phyloP scores from a whole-genome alignment of 1,284 basidiomycete genomes.

The Wallemia mellicola region DNA sequence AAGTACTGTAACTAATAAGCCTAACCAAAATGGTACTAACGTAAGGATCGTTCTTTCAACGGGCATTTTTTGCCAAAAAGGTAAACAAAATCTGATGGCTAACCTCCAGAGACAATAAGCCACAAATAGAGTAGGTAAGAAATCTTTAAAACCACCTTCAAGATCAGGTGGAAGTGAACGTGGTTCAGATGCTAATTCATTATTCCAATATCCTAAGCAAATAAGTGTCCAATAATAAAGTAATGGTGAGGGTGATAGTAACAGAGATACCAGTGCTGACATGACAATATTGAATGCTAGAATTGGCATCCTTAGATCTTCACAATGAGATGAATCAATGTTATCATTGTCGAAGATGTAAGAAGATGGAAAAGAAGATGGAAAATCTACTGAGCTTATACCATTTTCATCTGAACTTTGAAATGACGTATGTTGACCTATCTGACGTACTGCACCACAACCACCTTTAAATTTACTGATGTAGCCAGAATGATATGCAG shows the following conservation, averaged over 20 bases:
- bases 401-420: slow-evolving; percentile 29
- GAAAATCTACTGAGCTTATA: slow-evolving; percentile 38
- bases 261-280: slow-evolving; percentile 32
- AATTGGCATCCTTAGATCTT: slow-evolving; percentile 34
- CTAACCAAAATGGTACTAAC: slow-evolving; percentile 51
- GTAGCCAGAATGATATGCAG: slow-evolving; percentile 52
- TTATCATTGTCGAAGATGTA: slow-evolving; percentile 15
- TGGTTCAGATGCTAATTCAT: slow-evolving; percentile 48
- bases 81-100: slow-evolving; percentile 41
- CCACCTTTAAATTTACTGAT: slow-evolving; percentile 36
- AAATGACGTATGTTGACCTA: slow-evolving; percentile 41
- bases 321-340: slow-evolving; percentile 25
- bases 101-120: slow-evolving; percentile 50
- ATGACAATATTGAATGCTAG: slow-evolving; percentile 39
- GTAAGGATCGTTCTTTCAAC: slow-evolving; percentile 45
- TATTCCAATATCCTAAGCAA: slow-evolving; percentile 51
- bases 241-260: slow-evolving; percentile 40
- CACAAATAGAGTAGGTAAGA: slow-evolving; percentile 48
- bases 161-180: slow-evolving; percentile 33
- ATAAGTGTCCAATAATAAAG: slow-evolving; percentile 45
- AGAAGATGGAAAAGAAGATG: slow-evolving; percentile 25
- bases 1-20: slow-evolving; percentile 32
- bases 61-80: slow-evolving; percentile 32
- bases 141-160: slow-evolving; percentile 36
- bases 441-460: slow-evolving; percentile 36